Conservation (phyloP, 1,284 basidiomycete genomes). For the Neonothopanus nambi region DNA sequence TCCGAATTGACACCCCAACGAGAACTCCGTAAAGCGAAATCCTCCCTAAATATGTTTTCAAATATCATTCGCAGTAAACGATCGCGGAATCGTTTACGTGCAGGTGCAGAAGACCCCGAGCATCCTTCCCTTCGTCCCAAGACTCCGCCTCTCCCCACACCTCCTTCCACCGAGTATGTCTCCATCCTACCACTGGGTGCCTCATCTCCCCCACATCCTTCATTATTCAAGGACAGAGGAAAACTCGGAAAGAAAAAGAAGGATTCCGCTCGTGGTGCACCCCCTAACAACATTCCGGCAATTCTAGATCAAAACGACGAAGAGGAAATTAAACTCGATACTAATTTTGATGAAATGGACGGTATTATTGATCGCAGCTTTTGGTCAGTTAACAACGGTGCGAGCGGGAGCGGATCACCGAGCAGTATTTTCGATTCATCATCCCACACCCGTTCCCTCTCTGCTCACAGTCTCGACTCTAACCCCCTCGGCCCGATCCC, state of each 20-base stretch:
- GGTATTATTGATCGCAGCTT: slow-evolving; percentile 16
- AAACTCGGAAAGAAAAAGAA: background rate
- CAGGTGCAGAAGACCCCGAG: background rate
- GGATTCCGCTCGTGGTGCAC: background rate
- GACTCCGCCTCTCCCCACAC: slow-evolving; percentile 15
- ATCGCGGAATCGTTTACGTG: too few relatives aligned
- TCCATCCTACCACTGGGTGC: slow-evolving; percentile 4
- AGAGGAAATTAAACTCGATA: slow-evolving; percentile 15
- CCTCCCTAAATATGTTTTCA: background rate
- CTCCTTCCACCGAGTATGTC: slow-evolving; percentile 2
- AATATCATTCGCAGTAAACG: too few relatives aligned
- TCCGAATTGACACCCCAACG: background rate
- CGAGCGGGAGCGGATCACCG: background rate
- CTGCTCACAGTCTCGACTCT: background rate
- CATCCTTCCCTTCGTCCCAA: slow-evolving; percentile 16
- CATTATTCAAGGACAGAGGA: background rate
- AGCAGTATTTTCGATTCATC: background rate
- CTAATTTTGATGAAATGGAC: slow-evolving; percentile 17
- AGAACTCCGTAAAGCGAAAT: slow-evolving; percentile 8
- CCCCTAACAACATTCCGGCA: background rate
- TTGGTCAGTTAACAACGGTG: background rate
- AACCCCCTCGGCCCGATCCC: slow-evolving; percentile 4
- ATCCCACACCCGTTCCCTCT: background rate
- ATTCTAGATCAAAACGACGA: background rate
- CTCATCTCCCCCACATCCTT: background rate